These are phyloP conservation scores for Escovopsis sp. DNA, from an alignment of 2,329 filamentous ascomycete genomes.

Conservation along the genomic window DNA sequence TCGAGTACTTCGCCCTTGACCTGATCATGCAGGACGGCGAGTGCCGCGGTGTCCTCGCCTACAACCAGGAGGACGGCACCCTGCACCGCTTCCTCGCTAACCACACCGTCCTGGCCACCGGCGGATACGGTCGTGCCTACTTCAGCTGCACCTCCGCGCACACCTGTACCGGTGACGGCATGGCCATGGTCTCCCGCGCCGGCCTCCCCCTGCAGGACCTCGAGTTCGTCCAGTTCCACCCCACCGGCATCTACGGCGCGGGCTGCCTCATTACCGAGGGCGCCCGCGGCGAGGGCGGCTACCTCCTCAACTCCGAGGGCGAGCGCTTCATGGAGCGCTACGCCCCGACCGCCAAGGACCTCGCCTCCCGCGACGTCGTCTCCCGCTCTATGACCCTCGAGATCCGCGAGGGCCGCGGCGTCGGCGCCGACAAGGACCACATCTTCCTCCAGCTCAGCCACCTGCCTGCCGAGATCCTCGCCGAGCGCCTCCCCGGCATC, in stretches of 20 bases:
- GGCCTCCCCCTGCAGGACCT: slow-evolving; percentile 98
- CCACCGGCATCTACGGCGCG: slow-evolving; percentile 96
- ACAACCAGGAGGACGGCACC: slow-evolving; percentile 97
- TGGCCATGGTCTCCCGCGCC: slow-evolving; percentile 97
- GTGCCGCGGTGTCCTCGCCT: slow-evolving; percentile 91
- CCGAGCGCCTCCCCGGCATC: slow-evolving; percentile 94
- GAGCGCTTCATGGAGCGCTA: slow-evolving; percentile 99
- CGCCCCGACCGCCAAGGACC: slow-evolving; percentile 92
- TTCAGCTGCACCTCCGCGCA: slow-evolving; percentile 97
- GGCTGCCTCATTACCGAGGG: slow-evolving; percentile 97
- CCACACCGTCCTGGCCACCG: slow-evolving; percentile 92
- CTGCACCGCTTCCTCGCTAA: slow-evolving; percentile 93
- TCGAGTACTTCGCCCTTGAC: slow-evolving; percentile 96
- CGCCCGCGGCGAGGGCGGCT: slow-evolving; percentile 94
- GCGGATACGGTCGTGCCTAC: slow-evolving; percentile 95
- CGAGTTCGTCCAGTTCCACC: slow-evolving; percentile 99
- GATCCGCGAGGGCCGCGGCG: slow-evolving; percentile 93
- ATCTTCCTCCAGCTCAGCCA: slow-evolving; percentile 97
- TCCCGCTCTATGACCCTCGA: slow-evolving; percentile 97
- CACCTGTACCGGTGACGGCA: slow-evolving; percentile 96
- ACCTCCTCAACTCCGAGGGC: slow-evolving; percentile 92
- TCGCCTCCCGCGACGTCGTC: slow-evolving; percentile 90
- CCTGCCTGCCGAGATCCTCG: slow-evolving; percentile 78
- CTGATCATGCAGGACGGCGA: slow-evolving; percentile 95
- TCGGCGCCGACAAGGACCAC: slow-evolving; percentile 94